Percentiles rank a stretch among this genome's conserved stretches.
These are phyloP conservation scores for Medicago truncatula DNA, from an alignment of 306 rosid genomes.

Conservation along the genomic window DNA sequence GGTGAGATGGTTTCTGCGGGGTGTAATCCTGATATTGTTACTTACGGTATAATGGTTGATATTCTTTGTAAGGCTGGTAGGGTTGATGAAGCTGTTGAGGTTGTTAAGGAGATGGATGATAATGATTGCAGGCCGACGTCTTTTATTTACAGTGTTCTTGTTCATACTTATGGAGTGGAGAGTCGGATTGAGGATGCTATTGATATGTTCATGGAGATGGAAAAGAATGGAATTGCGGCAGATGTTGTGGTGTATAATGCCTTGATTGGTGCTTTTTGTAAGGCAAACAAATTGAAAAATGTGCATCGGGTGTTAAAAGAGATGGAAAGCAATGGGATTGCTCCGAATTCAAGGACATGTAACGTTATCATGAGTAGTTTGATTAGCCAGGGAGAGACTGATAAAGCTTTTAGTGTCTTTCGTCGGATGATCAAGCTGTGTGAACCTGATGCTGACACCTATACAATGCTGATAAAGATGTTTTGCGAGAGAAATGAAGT, in stretches of 20 bases:
- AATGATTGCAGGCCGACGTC: conserved; percentile 66
- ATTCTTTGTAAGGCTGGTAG: conserved; percentile 88
- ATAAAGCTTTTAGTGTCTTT: conserved; percentile 66
- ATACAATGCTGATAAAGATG: conserved; percentile 86
- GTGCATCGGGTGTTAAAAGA: conserved; percentile 70
- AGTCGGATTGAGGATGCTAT: conserved; percentile 82
- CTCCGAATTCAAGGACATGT: conserved; percentile 75
- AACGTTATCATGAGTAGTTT: conserved; percentile 70
- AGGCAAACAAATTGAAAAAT: conserved; percentile 64
- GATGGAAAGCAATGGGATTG: conserved; percentile 63
- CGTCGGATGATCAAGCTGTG: conserved; percentile 69
- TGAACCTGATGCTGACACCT: conserved; percentile 83
- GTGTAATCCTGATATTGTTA: conserved; percentile 79
- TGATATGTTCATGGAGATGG: conserved; percentile 77
- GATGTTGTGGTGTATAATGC: conserved; percentile 87
- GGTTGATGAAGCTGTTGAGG: conserved; percentile 78
- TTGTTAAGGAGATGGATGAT: conserved; percentile 73
- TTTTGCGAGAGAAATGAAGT: conserved; percentile 63
- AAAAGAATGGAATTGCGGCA: conserved; percentile 61
- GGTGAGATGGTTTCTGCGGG: conserved; percentile 71
- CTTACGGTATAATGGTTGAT: conserved; percentile 87
- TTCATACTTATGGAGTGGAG: conserved; percentile 82
- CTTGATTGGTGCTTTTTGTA: conserved; percentile 75
- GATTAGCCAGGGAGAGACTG: conserved; percentile 63
- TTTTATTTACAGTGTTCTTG: conserved; percentile 74